phyloP scores from a whole-genome alignment of 495 filamentous ascomycete species.

The Aspergillus haitiensis region DNA sequence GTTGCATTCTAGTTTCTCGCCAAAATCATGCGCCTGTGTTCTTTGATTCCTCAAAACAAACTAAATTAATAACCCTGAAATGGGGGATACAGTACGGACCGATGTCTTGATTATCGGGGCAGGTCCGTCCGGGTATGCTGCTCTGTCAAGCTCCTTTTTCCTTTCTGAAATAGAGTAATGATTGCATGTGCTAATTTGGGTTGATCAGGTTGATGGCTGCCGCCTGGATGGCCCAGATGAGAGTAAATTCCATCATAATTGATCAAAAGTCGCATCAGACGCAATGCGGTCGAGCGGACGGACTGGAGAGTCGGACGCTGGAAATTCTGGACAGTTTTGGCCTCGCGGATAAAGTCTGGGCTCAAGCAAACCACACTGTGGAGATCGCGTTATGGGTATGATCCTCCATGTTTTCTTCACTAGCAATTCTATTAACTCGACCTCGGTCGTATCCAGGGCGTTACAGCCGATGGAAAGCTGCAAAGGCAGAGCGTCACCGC shows the following conservation, averaged over 20 bases:
- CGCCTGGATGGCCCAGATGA: conserved; percentile 54
- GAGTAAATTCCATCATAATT: conserved; percentile 45
- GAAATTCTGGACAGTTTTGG: conserved; percentile 73
- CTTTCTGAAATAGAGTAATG: too few relatives aligned
- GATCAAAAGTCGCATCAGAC: conserved; percentile 54
- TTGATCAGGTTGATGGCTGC: conserved; percentile 53
- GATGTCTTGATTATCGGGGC: conserved; percentile 45
- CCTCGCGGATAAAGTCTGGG: conserved; percentile 46
- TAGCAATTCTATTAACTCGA: too few relatives aligned
- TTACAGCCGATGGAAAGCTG: conserved; percentile 1
- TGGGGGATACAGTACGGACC: conserved; percentile 14
- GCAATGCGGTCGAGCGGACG: conserved; percentile 64
- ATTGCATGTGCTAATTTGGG: too few relatives aligned
- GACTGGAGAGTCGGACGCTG: conserved; percentile 66
- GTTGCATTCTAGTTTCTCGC: too few relatives aligned
- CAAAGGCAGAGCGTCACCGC: conserved; percentile 6
- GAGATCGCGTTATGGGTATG: conserved; percentile 21
- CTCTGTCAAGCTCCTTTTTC: too few relatives aligned
- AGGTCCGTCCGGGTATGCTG: conserved; percentile 49
- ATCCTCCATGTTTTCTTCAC: not conserved
- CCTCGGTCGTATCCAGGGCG: not conserved
- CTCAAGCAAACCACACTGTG: conserved; percentile 14
- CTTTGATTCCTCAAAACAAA: not conserved
- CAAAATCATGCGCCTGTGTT: too few relatives aligned
- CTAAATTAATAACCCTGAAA: not conserved